Percentiles rank a stretch among this genome's conserved stretches.
These are phyloP conservation scores for Teratosphaeria pseudoeucalypti DNA, from an alignment of 2,329 filamentous ascomycete species.

Conservation along the genomic window DNA sequence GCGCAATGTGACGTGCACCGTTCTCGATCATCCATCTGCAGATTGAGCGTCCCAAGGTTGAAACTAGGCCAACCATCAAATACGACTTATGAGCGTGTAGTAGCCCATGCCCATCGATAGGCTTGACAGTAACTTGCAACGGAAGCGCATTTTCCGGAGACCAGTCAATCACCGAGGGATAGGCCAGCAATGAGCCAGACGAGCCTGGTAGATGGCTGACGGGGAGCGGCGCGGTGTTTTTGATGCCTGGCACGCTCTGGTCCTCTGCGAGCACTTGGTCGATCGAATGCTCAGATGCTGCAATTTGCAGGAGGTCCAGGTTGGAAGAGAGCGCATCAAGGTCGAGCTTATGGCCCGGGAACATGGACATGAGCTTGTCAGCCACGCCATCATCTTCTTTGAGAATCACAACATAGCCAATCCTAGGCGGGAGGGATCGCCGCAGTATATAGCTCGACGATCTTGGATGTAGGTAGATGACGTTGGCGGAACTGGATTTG, in stretches of 20 bases:
- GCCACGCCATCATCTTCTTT: neutral
- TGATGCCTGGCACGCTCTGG: neutral
- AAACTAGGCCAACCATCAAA: neutral
- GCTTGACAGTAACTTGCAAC: neutral
- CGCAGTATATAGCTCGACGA: neutral
- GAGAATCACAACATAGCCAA: neutral
- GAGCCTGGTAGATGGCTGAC: neutral
- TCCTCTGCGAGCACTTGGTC: neutral
- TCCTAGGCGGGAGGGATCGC: neutral
- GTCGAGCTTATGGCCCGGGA: neutral
- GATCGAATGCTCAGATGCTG: neutral
- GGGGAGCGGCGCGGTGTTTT: neutral
- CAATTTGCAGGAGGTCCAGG: neutral
- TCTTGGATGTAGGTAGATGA: neutral
- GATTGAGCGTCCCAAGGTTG: neutral
- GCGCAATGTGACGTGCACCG: neutral
- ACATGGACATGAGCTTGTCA: neutral
- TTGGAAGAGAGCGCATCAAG: neutral
- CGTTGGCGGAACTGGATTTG: neutral
- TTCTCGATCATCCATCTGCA: neutral
- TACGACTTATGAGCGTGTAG: neutral
- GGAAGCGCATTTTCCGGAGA: neutral
- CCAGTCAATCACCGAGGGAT: neutral
- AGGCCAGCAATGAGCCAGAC: neutral
- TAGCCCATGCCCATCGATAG: neutral